Conservation (phyloP, 2,329 filamentous ascomycete species). For the Elsinoe fawcettii region DNA sequence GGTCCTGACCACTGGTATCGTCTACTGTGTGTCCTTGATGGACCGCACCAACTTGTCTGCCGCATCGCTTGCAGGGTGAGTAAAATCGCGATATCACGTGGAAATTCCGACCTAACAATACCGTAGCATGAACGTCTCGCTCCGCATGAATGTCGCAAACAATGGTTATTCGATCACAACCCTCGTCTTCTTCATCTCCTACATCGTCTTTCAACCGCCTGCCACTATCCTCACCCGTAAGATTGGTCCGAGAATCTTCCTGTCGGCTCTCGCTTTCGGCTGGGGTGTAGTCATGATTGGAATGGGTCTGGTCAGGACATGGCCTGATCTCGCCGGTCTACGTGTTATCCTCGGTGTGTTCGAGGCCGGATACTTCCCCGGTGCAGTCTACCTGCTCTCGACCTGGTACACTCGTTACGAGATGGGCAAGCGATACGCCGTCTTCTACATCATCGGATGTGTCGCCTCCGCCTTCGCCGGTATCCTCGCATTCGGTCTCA, state of each 20-base stretch:
- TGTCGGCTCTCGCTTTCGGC: conserved; percentile 32
- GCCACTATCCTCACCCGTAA: conserved; percentile 59
- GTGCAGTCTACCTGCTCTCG: conserved; percentile 36
- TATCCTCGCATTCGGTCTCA: conserved; percentile 29
- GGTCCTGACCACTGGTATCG: conserved; percentile 37
- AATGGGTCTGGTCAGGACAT: conserved; percentile 53
- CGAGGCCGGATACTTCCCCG: conserved; percentile 35
- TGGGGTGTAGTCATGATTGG: conserved; percentile 56
- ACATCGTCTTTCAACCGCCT: conserved; percentile 61
- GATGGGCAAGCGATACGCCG: conserved; percentile 31
- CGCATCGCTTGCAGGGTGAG: conserved; percentile 58
- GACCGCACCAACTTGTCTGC: conserved; percentile 70
- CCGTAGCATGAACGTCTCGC: conserved; percentile 31
- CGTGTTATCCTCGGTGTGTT: conserved; percentile 52
- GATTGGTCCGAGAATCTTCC: conserved; percentile 40
- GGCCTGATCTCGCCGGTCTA: conserved; percentile 44
- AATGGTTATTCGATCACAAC: conserved; percentile 51
- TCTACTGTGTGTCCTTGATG: conserved; percentile 72
- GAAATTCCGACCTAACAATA: background rate
- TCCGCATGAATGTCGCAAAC: conserved; percentile 26
- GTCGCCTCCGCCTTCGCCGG: conserved; percentile 39
- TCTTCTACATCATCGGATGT: conserved; percentile 42
- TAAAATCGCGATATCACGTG: background rate
- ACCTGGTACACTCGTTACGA: conserved; percentile 35
- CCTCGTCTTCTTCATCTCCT: conserved; percentile 64